Conservation (phyloP, 2,329 filamentous ascomycete genomes). For the Purpureocillium takamizusanense region DNA sequence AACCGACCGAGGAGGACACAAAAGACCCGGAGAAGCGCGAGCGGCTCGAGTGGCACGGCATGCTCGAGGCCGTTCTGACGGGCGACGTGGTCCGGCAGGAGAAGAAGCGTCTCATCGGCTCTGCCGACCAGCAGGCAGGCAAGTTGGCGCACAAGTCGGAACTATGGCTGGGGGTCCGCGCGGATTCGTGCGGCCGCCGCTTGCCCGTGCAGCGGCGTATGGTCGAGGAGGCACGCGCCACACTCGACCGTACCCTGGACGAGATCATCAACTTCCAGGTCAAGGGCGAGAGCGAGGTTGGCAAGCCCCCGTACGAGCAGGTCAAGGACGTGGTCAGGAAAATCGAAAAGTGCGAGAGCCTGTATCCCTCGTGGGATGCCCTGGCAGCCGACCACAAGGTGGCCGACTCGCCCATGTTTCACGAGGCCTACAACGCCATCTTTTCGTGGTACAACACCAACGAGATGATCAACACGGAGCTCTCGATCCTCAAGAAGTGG, state of each 20-base stretch:
- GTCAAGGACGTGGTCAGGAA: constrained; percentile 83
- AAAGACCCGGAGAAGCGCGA: constrained; percentile 83
- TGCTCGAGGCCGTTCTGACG: constrained; percentile 90
- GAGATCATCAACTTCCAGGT: constrained; percentile 90
- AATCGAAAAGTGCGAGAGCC: constrained; percentile 78
- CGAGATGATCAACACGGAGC: constrained; percentile 88
- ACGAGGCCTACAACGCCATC: constrained; percentile 78
- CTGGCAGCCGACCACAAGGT: constrained; percentile 68
- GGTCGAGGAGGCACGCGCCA: constrained; percentile 72
- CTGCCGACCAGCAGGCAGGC: constrained; percentile 48
- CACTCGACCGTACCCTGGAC: constrained; percentile 68
- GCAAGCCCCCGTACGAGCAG: constrained; percentile 80
- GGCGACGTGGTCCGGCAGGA: constrained; percentile 97
- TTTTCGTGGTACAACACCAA: constrained; percentile 97
- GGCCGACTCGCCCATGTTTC: constrained; percentile 67
- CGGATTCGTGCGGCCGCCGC: constrained; percentile 75
- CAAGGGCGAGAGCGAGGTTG: constrained; percentile 84
- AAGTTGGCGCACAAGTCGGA: constrained; percentile 65
- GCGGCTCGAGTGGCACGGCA: constrained; percentile 93
- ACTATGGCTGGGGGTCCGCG: constrained; percentile 81
- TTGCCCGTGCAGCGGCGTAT: constrained; percentile 78
- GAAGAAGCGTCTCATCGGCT: constrained; percentile 88
- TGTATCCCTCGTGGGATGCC: constrained; percentile 74
- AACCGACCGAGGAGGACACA: constrained; percentile 82
- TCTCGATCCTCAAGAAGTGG: constrained; percentile 88